Evolutionary conservation across 176 grass and related monocot genomes (phyloP), one percentile per base, ranked within the genome.

Genomic region (Eleusine coracana): DNA sequence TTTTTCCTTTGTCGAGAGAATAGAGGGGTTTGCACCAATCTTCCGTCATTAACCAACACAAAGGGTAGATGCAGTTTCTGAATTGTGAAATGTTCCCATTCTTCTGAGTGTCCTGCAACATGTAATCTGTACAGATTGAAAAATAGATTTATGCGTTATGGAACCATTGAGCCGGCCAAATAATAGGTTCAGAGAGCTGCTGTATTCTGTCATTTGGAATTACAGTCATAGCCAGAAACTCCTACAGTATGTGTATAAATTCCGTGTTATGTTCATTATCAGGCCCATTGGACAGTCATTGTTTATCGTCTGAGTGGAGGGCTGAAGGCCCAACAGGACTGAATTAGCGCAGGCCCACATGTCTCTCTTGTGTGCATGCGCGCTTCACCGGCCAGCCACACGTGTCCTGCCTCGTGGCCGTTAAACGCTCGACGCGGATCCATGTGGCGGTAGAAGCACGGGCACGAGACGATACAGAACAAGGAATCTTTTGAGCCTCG

Each of bases 51-150:
- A 76, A 91, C 85, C 80, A 49, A 65, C 68, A 90, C 52, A 66
- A 21, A 55, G 71, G 61, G 12, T 87, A 87, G 75, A 86, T 62
- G 62, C 20, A 71, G 59, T n/a, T 75, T 71, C 37, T 71, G 60
- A 2, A 73, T 80, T 31, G 34, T 68, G 65, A 54, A 62, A 74
- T 59, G 67, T 34, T 74, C 14, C 36, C 37, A 21, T 64, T 49
- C 10, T 79, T 52, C 45, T 49, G 70, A 78, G 74, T 66, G 10
- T 78, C 29, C 21, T 65, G 73, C n/a, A 68, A 42, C 59, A 5
- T 87, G 46, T 44, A 86, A 90, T 70, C 23, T 87, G 79, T 79
- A 90, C 42, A 83, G 79, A 87, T 70, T 63, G 28, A 73, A 67
- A 81, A 81, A 10, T 25, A 14, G 10, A 70, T 77, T 27, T 38